Conservation (phyloP, 768 basidiomycete genomes). For the Agaricus sinodeliciosus region DNA sequence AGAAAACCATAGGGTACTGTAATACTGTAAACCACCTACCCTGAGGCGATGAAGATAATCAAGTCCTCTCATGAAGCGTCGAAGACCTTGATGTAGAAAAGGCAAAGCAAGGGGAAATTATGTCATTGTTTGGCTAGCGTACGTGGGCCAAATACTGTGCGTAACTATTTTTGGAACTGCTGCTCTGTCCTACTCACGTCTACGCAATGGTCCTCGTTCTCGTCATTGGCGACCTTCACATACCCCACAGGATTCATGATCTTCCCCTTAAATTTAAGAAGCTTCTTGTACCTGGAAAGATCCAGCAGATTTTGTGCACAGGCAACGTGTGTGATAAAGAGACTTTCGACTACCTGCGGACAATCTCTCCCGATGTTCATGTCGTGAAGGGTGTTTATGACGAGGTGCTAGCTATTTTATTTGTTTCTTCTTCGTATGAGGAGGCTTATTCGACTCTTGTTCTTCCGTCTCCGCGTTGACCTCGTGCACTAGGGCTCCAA, state of each 20-base stretch:
- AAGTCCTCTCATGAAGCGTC: too few species aligned
- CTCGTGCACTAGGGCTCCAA: slow-evolving; percentile 28
- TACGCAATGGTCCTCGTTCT: slow-evolving; percentile 83
- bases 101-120: neutral
- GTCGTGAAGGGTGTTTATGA: slow-evolving; percentile 95
- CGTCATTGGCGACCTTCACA: slow-evolving; percentile 95
- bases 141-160: neutral
- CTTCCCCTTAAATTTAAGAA: slow-evolving; percentile 97
- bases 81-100: too few species aligned
- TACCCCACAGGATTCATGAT: slow-evolving; percentile 85
- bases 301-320: slow-evolving; percentile 95
- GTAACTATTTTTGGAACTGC: neutral
- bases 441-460: neutral
- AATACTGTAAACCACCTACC: too few species aligned
- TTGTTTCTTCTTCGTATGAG: neutral
- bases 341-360: slow-evolving; percentile 93
- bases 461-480: slow-evolving; percentile 26
- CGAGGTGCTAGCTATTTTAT: slow-evolving; percentile 47
- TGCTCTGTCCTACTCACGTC: neutral
- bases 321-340: slow-evolving; percentile 97
- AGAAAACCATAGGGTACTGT: too few species aligned
- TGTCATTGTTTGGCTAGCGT: neutral
- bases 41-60: too few species aligned
- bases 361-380: slow-evolving; percentile 89
- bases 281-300: slow-evolving; percentile 91